Evolutionary conservation across 139 green algal species (phyloP).

Genomic region (Chlorella sp.): DNA sequence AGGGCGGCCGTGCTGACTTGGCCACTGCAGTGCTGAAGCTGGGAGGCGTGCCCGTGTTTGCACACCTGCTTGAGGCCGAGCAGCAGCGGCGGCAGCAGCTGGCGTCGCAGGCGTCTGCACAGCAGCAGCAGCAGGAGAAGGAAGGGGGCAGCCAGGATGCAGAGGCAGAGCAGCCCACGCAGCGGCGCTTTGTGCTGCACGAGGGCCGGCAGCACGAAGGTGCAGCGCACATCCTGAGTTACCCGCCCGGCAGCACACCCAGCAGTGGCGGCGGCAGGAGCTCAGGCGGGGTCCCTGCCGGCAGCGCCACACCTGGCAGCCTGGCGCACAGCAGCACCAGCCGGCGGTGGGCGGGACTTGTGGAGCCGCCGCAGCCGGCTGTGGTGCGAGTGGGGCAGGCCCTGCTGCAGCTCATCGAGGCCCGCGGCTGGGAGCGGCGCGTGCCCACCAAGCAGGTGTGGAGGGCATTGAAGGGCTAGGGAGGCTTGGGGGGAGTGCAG

Average conservation of each 20-base stretch:
- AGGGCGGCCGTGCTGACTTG: conserved; percentile 22
- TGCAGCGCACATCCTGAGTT: not conserved
- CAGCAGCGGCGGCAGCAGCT: conserved; percentile 5
- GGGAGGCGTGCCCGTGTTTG: conserved; percentile 14
- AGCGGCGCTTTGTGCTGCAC: not conserved
- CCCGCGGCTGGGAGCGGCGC: conserved; percentile 17
- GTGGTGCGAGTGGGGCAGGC: conserved; percentile 13
- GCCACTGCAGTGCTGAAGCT: conserved; percentile 6
- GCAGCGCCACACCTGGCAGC: not conserved
- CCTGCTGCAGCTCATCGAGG: conserved; percentile 24
- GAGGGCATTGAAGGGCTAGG: not conserved
- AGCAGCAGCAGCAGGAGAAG: not conserved
- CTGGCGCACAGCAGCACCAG: not conserved
- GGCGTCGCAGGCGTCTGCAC: not conserved
- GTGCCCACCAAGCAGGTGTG: conserved; percentile 32
- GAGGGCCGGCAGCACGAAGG: not conserved
- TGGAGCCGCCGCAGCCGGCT: conserved; percentile 8
- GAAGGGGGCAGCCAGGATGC: not conserved
- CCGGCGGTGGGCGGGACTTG: no score
- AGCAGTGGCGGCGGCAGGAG: not conserved
- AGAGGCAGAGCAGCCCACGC: not conserved
- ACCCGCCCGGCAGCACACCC: not conserved
- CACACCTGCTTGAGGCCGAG: conserved; percentile 6
- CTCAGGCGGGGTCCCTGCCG: not conserved
- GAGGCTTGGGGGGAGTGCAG: not conserved